Evolutionary conservation across 164 flowering plant genomes (phyloP).

Genomic region (Dillenia suffruticosa): DNA sequence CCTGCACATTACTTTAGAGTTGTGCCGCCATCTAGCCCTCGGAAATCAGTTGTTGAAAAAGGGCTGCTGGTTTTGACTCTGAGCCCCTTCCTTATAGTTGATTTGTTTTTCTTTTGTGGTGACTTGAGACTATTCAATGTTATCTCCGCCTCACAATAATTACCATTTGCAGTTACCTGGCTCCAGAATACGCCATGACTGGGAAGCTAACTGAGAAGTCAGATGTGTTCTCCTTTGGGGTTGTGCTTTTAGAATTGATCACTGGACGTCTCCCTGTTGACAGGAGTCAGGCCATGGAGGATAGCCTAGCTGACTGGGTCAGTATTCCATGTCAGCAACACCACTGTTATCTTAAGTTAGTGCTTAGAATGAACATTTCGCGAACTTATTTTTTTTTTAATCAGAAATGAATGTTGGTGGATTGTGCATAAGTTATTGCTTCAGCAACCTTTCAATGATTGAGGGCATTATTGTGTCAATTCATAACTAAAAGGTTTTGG

Average conservation of each 20-base stretch:
- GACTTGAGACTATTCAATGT: not conserved
- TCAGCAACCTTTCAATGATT: no score
- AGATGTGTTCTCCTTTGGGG: slow-evolving; percentile 16
- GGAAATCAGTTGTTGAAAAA: no score
- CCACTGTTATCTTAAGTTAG: not conserved
- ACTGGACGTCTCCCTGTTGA: slow-evolving; percentile 41
- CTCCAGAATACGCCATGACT: slow-evolving; percentile 47
- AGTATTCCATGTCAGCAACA: slow-evolving; percentile 3
- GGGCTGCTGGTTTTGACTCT: no score
- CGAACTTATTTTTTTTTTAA: no score
- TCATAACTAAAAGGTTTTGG: no score
- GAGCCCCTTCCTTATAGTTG: no score
- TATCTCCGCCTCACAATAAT: no score
- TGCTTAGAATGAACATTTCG: not conserved
- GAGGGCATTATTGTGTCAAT: no score
- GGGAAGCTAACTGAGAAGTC: slow-evolving; percentile 14
- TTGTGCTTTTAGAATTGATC: slow-evolving; percentile 48
- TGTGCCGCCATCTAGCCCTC: not conserved
- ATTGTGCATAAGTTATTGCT: no score
- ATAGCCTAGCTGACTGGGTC: slow-evolving; percentile 49
- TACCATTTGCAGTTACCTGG: slow-evolving; percentile 37
- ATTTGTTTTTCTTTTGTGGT: not conserved
- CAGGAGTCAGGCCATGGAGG: slow-evolving; percentile 21
- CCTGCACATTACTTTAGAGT: not conserved
- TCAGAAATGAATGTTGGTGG: no score